Conservation (phyloP, 2,329 filamentous ascomycete species). For the Celoporthe dispersa region DNA sequence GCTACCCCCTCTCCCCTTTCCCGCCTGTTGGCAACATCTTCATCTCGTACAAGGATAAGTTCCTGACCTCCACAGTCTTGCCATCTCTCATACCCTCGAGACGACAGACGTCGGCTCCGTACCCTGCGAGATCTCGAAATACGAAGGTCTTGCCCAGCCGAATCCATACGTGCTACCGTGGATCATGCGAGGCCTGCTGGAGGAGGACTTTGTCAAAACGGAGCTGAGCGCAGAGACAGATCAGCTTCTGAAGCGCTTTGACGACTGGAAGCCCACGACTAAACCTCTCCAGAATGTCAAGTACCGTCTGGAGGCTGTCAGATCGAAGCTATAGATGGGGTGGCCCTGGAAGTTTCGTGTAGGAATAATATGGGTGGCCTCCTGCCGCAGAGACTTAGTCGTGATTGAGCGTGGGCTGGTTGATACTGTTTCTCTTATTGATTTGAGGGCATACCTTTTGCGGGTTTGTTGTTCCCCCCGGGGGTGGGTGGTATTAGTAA, state of each 20-base stretch:
- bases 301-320: slow-evolving; percentile 87
- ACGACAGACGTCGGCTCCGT: slow-evolving; percentile 61
- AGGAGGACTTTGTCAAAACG: slow-evolving; percentile 87
- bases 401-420: not conserved
- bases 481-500: not conserved
- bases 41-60: not conserved
- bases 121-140: slow-evolving; percentile 55
- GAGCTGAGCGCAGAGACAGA: slow-evolving; percentile 78
- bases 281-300: slow-evolving; percentile 96
- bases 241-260: slow-evolving; percentile 83
- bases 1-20: slow-evolving; percentile 34
- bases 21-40: not conserved
- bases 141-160: slow-evolving; percentile 54
- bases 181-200: slow-evolving; percentile 90
- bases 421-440: not conserved
- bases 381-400: too few species aligned
- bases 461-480: not conserved
- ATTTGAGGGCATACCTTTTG: not conserved
- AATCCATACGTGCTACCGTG: slow-evolving; percentile 94
- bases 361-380: not conserved
- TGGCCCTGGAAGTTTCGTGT: not conserved
- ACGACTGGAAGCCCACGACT: slow-evolving; percentile 87
- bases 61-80: slow-evolving; percentile 52
- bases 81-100: slow-evolving; percentile 74
- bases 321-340: slow-evolving; percentile 71